Evolutionary conservation across 1,139 yeast species (phyloP), one percentile per base, ranked within the genome.

Genomic region (Suhomyces terraborum): DNA sequence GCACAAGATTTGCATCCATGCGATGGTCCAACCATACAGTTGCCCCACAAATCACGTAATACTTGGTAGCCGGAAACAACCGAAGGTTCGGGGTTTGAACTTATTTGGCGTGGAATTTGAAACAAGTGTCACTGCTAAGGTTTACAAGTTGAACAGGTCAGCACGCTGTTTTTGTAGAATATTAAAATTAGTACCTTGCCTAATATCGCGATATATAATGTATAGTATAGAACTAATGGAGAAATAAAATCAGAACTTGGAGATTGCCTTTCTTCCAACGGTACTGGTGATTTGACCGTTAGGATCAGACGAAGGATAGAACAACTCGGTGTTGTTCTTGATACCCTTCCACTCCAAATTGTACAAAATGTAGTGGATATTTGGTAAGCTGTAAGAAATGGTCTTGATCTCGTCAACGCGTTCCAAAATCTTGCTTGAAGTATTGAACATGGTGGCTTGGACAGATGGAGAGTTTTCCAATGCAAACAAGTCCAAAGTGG

Each of bases 361-460:
- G 61, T 80, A 77, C 62, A 87, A 77, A 57, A 89, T 78, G 70
- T 84, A 89, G 65, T 89, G 97, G 68, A 87, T 89, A 76, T 89
- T 89, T 57, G 97, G 97, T 59, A 89, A 77, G 31, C 77, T 68
- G 64, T 87, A 89, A 41, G 82, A 66, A 32, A 88, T 96, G 35
- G 73, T 72, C 45, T 71, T 77, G 41, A 89, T 72, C 47, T 73
- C 73, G 6, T 81, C 73, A 44, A 79, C 83, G 38, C 57, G 60
- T 40, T 69, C 73, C 59, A 89, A 76, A 51, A 89, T 88, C 50
- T 80, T 80, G 47, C 79, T 74, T 29, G 88, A 76, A 93, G 89
- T 89, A 73, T 88, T 87, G 75, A 80, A 89, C 96, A 88, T 88
- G 47, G 96, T 89, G 32, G 95, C 96, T 70, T 89, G 97, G 37